phyloP scores from a whole-genome alignment of 2,329 filamentous ascomycete genomes.

The Talaromyces sp. region DNA sequence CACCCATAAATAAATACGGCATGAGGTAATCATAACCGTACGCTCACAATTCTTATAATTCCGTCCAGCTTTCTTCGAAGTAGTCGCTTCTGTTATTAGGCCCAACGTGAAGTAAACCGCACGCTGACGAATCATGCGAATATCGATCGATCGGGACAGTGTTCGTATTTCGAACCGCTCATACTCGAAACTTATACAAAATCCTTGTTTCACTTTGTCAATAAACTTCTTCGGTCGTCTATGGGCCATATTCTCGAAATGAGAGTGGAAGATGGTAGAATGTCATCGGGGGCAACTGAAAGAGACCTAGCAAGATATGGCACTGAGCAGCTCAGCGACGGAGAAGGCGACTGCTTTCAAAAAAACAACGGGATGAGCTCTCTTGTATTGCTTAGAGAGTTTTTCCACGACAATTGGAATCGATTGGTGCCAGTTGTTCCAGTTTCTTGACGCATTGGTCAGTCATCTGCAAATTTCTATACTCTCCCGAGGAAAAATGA shows the following conservation, averaged over 20 bases:
- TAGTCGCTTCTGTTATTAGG: background rate
- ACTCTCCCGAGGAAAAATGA: background rate
- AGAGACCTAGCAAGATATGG: background rate
- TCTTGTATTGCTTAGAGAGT: background rate
- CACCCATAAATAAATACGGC: no score
- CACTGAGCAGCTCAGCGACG: background rate
- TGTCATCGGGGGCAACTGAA: background rate
- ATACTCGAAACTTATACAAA: no score
- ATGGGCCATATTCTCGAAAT: background rate
- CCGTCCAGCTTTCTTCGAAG: background rate
- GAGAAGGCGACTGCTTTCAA: background rate
- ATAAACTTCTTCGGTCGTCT: background rate
- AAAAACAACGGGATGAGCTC: no score
- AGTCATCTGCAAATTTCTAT: background rate
- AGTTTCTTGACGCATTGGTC: background rate
- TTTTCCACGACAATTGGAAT: background rate
- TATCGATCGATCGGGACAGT: background rate
- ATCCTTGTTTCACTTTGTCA: background rate
- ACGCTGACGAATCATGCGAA: background rate
- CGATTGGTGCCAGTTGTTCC: no score
- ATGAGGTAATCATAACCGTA: no score
- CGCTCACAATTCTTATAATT: no score
- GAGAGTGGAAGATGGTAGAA: background rate
- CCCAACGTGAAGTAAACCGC: background rate
- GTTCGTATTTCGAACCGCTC: background rate